Percentiles rank a stretch among this genome's conserved stretches.
These are phyloP conservation scores for Oryza brachyantha DNA, from an alignment of 176 grass and related monocot genomes.

Conservation along the genomic window DNA sequence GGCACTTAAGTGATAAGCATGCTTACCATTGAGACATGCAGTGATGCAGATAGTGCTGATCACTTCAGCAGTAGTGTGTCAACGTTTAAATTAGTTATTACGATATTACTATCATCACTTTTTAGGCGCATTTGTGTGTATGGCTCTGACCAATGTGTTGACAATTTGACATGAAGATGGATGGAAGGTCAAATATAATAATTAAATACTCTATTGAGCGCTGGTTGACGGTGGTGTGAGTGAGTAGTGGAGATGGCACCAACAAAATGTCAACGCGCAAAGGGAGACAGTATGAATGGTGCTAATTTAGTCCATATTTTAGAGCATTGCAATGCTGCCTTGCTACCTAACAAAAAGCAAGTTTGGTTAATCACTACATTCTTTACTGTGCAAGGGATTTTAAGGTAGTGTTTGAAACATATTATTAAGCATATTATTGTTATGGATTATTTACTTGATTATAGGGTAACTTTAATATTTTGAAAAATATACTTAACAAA, in stretches of 20 bases:
- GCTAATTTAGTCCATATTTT: slow-evolving; percentile 4
- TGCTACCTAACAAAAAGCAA: not conserved
- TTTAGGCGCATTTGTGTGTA: not conserved
- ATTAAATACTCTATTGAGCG: slow-evolving; percentile 1
- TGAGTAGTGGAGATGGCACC: slow-evolving; percentile 33
- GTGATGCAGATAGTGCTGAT: not conserved
- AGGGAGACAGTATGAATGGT: slow-evolving; percentile 7
- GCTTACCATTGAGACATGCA: slow-evolving; percentile 1
- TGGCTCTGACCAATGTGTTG: slow-evolving; percentile 1
- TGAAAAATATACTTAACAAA: too few relatives aligned
- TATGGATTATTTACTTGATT: too few relatives aligned
- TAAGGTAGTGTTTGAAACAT: too few relatives aligned
- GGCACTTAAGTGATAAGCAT: slow-evolving; percentile 17
- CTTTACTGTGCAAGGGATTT: too few relatives aligned
- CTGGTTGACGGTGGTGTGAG: slow-evolving; percentile 21
- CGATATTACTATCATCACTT: not conserved
- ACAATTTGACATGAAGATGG: slow-evolving; percentile 8
- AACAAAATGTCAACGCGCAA: slow-evolving; percentile 21
- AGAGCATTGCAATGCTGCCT: not conserved
- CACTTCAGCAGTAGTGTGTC: slow-evolving; percentile 17
- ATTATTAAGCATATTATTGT: too few relatives aligned
- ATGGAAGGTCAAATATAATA: slow-evolving; percentile 21
- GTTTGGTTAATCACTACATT: not conserved
- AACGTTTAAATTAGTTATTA: slow-evolving; percentile 9
- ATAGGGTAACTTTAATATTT: too few relatives aligned